Evolutionary conservation across 1,284 basidiomycete species (phyloP), one percentile per base, ranked within the genome.

Genomic region (Moesziomyces sp.): DNA sequence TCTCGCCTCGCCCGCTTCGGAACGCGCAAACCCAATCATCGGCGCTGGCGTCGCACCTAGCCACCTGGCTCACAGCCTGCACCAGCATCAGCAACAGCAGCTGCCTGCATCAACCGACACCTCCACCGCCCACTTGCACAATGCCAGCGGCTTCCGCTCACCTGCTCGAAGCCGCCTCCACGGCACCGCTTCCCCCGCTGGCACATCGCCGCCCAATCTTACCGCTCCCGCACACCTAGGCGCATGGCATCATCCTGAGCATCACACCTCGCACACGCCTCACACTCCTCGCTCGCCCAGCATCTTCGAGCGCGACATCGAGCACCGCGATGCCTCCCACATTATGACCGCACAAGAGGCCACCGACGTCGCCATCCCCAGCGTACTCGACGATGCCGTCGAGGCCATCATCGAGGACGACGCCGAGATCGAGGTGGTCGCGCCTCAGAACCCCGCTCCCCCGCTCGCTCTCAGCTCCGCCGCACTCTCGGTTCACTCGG

Each of bases 261-360:
- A 58, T 9, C 53, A 64, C 5, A 43, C 47, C 28, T 43, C 58
- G 38, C 38, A 52, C 50, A 60, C 64, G 16, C 50, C 58, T 30
- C 58, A 53, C 21, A 54, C 57, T 3, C 42, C 66, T 3, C 59
- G 52, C 40, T 50, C 65, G 30, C 66, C 65, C 11, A 80, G 62
- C 68, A 83, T 83, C 52, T 83, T 83, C 63, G 81, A 83, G 60
- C 66, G 81, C 21, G 78, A 80, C 42, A 82, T 82, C 33, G 81
- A 83, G 61, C 76, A 79, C 44, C 67, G 74, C 19, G 76, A 81
- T 52, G 79, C 78, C 5, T 59, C 54, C 28, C 81, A 80, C 57
- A 58, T 76, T 43, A 65, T 77, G 56, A 79, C 70, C 58, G 76
- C 78, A 51, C 66, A 76, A 42, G 79, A 82, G 49, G 81, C 81